A percentile compares a stretch with the other conserved stretches of the same genome.
phyloP scores from a whole-genome alignment of 768 basidiomycete species.

The Hydnomerulius pinastri region DNA sequence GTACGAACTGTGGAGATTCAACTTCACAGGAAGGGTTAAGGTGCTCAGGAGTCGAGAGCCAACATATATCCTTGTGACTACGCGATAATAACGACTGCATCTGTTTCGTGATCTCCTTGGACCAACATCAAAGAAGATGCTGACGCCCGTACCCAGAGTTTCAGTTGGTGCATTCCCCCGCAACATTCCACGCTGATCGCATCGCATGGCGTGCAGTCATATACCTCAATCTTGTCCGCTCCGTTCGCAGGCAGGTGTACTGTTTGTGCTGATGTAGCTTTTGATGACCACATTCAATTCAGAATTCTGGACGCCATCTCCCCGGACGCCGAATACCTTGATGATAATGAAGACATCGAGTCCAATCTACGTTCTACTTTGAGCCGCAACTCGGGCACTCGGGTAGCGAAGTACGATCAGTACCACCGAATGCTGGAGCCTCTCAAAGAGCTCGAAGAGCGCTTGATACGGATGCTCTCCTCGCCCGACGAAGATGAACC shows the following conservation, averaged over 20 bases:
- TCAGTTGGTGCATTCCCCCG: conserved; percentile 77
- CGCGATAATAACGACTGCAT: neutral
- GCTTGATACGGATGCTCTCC: conserved; percentile 65
- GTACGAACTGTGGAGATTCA: neutral
- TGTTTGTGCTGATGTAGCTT: neutral
- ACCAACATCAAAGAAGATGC: conserved; percentile 11
- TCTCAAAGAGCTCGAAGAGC: conserved; percentile 67
- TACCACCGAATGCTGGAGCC: conserved; percentile 69
- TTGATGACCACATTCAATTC: conserved; percentile 3
- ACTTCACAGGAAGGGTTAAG: neutral
- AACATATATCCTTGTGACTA: neutral
- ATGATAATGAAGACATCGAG: conserved; percentile 60
- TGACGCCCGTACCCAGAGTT: conserved; percentile 57
- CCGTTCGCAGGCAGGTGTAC: conserved; percentile 63
- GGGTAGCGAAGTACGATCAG: conserved; percentile 58
- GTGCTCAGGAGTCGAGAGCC: neutral
- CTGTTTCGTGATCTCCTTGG: neutral
- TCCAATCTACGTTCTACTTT: conserved; percentile 49
- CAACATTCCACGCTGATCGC: conserved; percentile 75
- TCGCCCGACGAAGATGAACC: conserved; percentile 68
- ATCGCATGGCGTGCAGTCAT: conserved; percentile 88
- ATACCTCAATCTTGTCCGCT: conserved; percentile 85
- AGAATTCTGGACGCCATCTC: conserved; percentile 78
- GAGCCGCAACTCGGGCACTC: conserved; percentile 44
- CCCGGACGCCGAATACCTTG: conserved; percentile 58